Evolutionary conservation across 192 early-diverging fungal genomes (phyloP).

Genomic region (Diversispora eburnea): DNA sequence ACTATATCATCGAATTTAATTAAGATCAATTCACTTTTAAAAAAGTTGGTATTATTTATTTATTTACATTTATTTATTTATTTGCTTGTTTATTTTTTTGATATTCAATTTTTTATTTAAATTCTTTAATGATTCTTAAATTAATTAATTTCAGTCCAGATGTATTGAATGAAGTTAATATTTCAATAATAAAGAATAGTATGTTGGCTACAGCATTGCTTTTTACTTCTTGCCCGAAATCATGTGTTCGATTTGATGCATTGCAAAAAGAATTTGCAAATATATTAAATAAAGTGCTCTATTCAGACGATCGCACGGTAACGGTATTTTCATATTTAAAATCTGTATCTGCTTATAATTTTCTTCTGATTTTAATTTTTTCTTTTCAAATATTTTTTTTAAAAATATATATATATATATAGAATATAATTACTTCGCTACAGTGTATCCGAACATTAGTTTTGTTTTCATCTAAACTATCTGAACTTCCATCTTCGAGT

Average conservation of each 20-base stretch:
- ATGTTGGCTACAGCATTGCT: conserved; percentile 6
- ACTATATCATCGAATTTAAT: conserved; percentile 6
- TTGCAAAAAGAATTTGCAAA: not conserved
- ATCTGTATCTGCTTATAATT: not conserved
- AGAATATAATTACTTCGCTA: conserved; percentile 35
- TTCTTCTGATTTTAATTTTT: not conserved
- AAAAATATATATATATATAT: too few species aligned
- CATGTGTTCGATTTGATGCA: not conserved
- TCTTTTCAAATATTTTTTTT: not conserved
- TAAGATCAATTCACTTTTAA: conserved; percentile 31
- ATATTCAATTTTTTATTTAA: not conserved
- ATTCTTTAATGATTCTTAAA: not conserved
- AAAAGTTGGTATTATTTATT: conserved; percentile 12
- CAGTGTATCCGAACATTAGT: conserved; percentile 43
- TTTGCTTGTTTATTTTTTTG: too few species aligned
- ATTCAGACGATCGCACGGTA: conserved; percentile 2
- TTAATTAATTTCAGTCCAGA: not conserved
- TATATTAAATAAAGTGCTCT: conserved; percentile 16
- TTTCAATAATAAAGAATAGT: conserved; percentile 20
- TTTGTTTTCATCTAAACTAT: conserved; percentile 32
- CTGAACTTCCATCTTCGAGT: not conserved
- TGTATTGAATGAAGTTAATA: conserved; percentile 2
- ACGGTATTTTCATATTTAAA: not conserved
- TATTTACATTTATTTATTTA: conserved; percentile 21
- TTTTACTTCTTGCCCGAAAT: conserved; percentile 10